Base-by-base conservation (phyloP, 768 basidiomycete species). In the Hirschioporus abietinus region DNA sequence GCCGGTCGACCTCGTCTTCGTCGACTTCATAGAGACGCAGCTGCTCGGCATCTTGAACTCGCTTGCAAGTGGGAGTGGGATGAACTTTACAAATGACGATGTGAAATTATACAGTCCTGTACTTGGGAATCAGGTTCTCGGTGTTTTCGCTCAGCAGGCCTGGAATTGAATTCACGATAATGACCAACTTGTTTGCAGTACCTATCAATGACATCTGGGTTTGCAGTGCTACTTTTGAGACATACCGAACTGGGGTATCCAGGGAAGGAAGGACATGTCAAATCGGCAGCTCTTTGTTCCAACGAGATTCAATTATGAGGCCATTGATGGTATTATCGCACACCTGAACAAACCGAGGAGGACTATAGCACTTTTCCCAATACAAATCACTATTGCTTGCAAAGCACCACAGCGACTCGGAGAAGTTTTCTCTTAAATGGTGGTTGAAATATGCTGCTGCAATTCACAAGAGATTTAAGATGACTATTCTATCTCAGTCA, bases 1-100 rank as follows among this genome's bases (percentile, higher is more conserved):
- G 0, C 78, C 78, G 0, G 80, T 94, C 68, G 92, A 94, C 70
- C 82, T 94, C 24, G 87, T 93, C 35, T 94, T 93, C 74, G 80
- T 89, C 61, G 80, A 88, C 74, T 93, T 92, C 75, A 86, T 92
- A 72, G 78, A 82, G 71, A 65, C 71, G 6, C 77, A 84, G 68
- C 71, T 90, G 26, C 68, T 91, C 66, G 57, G 68, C 5, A 82
- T 85, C 27, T 72, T 92, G 64, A 93, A 93, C 70, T 36, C 63
- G 1, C 72, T 88, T 25, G 86, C 89, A 76, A 81, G 57, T 7
- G 72, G 68, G 27, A 84, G 78, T 74, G 3, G 82, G 77, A 52
- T 3, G 3, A 79, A 72, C 2, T 92, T 84, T 71, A 82, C 83
- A 1, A 71, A 72, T 0, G 71, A 77, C 12, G 87, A 93, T 72